Conservation (phyloP, 495 filamentous ascomycete genomes). For the Penicillium bialowiezense region DNA sequence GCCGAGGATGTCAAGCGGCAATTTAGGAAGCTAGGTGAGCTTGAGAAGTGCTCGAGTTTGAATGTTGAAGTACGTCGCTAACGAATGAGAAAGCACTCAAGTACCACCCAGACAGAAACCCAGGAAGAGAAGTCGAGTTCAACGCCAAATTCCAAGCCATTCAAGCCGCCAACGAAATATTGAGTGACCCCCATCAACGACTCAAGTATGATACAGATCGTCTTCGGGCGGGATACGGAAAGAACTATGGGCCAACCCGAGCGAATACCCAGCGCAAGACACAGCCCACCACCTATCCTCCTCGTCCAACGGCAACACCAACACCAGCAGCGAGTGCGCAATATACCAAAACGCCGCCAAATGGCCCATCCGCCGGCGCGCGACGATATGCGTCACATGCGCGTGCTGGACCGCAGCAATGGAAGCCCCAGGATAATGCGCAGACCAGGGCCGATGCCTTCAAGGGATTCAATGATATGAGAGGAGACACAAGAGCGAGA, state of each 20-base stretch:
- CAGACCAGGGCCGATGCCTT: constrained; percentile 56
- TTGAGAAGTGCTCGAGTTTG: not conserved
- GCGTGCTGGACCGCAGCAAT: constrained; percentile 39
- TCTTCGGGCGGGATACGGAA: constrained; percentile 45
- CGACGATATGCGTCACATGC: constrained; percentile 54
- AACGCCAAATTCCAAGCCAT: constrained; percentile 81
- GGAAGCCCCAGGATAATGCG: constrained; percentile 48
- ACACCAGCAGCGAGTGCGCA: constrained; percentile 26
- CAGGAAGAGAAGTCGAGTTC: constrained; percentile 72
- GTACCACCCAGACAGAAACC: constrained; percentile 89
- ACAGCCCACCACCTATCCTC: constrained; percentile 20
- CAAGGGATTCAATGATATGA: constrained; percentile 72
- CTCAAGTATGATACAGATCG: constrained; percentile 77
- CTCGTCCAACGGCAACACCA: constrained; percentile 4
- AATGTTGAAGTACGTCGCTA: not conserved
- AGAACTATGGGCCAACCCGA: constrained; percentile 34
- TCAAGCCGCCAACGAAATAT: constrained; percentile 79
- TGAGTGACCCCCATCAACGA: constrained; percentile 64
- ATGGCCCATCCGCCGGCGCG: constrained; percentile 50
- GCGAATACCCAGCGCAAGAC: constrained; percentile 28
- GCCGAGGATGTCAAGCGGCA: constrained; percentile 77
- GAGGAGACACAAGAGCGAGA: too few relatives aligned
- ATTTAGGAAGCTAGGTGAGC: constrained; percentile 76
- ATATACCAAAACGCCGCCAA: constrained; percentile 27
- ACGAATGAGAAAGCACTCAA: constrained; percentile 58